A percentile compares a stretch with the other conserved stretches of the same genome.
Evolutionary conservation across 345 rosid genomes (phyloP).

Genomic region (Dipteronia sinensis): DNA sequence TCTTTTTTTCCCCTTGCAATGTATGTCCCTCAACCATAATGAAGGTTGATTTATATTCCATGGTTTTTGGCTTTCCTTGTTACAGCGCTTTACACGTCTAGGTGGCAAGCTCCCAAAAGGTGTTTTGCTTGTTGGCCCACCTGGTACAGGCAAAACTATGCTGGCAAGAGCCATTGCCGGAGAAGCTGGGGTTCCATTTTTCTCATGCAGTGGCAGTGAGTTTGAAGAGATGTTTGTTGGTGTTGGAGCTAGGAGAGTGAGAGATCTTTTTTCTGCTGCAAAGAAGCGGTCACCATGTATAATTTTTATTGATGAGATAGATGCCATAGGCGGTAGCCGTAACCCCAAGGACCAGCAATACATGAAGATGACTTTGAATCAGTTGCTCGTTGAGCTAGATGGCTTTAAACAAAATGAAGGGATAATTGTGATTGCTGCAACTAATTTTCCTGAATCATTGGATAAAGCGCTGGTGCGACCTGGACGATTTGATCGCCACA

Average conservation of each 20-base stretch:
- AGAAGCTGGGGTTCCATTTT: slow-evolving; percentile 98
- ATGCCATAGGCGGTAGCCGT: slow-evolving; percentile 96
- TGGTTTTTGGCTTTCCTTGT: slow-evolving; percentile 20
- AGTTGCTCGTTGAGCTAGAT: slow-evolving; percentile 91
- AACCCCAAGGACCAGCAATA: slow-evolving; percentile 92
- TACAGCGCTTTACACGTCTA: slow-evolving; percentile 93
- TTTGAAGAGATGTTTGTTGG: slow-evolving; percentile 99
- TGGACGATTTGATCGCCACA: slow-evolving; percentile 91
- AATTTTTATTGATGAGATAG: slow-evolving; percentile 95
- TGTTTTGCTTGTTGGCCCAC: slow-evolving; percentile 95
- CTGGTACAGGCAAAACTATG: slow-evolving; percentile 99
- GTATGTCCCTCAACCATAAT: neutral
- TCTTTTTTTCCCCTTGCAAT: neutral
- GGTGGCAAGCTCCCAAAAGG: slow-evolving; percentile 99
- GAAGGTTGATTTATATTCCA: slow-evolving; percentile 15
- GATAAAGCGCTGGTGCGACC: slow-evolving; percentile 98
- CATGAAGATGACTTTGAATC: slow-evolving; percentile 98
- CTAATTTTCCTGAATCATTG: slow-evolving; percentile 90
- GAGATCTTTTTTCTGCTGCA: slow-evolving; percentile 99
- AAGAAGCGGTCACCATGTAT: slow-evolving; percentile 96
- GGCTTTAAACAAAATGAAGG: slow-evolving; percentile 99
- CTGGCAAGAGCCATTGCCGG: slow-evolving; percentile 99
- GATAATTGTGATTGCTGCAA: slow-evolving; percentile 92
- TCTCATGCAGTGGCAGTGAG: slow-evolving; percentile 99
- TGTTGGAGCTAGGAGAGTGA: slow-evolving; percentile 96